Base-by-base conservation (phyloP, 768 basidiomycete genomes). In the Scleroderma citrinum region DNA sequence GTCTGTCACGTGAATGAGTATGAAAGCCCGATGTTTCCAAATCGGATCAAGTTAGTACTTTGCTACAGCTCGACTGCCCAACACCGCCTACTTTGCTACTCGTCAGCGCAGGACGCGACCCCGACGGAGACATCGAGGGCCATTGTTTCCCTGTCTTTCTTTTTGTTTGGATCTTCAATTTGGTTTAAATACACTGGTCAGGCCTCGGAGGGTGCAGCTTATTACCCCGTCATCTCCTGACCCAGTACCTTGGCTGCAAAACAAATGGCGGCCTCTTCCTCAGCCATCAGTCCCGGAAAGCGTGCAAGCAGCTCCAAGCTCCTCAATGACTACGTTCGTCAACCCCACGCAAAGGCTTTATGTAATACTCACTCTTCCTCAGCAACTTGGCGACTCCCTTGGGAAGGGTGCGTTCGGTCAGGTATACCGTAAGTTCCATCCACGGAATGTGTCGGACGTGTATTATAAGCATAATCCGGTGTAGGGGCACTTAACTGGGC, bases 341-440 rank as follows among this genome's bases (percentile, higher is more conserved):
- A 40, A 41, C 51, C 34, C 30, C 26, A n/a, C 29, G 41, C 44
- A 44, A 19, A 13, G 32, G 50, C 35, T 26, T 62, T 47, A 62
- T 37, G 3, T 44, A 29, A 8, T 29, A 8, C 39, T 31, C 31
- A 34, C 49, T 12, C 44, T 34, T 35, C 46, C 20, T 30, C 54
- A 94, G 92, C 93, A 97, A 93, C 79, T 97, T 41, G 93, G 92
- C 17, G 93, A 97, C 63, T 88, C 86, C 37, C 77, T 97, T n/a
- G 93, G 93, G 46, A 93, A 95, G 67, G 93, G 93, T 59, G 93
- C 93, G 43, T 93, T 92, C 61, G 93, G 91, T n/a, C 91, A 92
- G 68, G 93, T 97, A 55, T 97, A 93, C 69, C 86, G 93, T 89
- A 72, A 66, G 90, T 81, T 37, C 49, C 41, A 29, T 36, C 19